These are phyloP conservation scores for Hypoxylon sp. DNA, from an alignment of 2,329 filamentous ascomycete species.

Conservation along the genomic window DNA sequence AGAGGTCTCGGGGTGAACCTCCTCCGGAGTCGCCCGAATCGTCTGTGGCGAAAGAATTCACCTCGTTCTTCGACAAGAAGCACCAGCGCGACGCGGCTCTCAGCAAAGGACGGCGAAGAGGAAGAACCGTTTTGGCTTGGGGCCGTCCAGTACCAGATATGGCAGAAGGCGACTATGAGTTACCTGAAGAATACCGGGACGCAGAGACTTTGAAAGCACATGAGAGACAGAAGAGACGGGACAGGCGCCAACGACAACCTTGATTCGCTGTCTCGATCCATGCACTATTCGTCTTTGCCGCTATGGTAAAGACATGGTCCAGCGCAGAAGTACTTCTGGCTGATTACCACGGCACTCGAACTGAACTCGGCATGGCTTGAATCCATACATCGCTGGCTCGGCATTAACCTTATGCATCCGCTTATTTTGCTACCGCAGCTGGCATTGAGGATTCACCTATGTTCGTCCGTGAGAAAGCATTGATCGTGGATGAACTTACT, in stretches of 20 bases:
- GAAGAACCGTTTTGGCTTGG: constrained; percentile 81
- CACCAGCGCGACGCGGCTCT: constrained; percentile 84
- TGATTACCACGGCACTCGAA: not conserved
- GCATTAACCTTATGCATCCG: not conserved
- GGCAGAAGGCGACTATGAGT: constrained; percentile 76
- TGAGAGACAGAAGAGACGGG: constrained; percentile 72
- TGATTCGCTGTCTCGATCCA: constrained; percentile 41
- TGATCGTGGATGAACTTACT: not conserved
- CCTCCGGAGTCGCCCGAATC: constrained; percentile 52
- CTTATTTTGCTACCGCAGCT: not conserved
- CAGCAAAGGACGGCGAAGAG: constrained; percentile 76
- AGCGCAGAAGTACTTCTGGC: not conserved
- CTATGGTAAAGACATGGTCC: not conserved
- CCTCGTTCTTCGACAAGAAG: constrained; percentile 86
- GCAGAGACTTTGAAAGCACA: constrained; percentile 68
- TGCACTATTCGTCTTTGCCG: not conserved
- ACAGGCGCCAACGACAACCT: constrained; percentile 65
- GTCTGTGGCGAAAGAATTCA: constrained; percentile 72
- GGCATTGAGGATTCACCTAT: not conserved
- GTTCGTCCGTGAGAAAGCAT: not conserved
- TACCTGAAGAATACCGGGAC: constrained; percentile 75
- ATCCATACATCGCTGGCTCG: constrained; percentile 3
- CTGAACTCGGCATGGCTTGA: not conserved
- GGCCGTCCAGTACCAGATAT: constrained; percentile 83
- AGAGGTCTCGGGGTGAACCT: constrained; percentile 44